These are phyloP conservation scores for Pulveroboletus ravenelii DNA, from an alignment of 768 basidiomycete species.

Conservation along the genomic window DNA sequence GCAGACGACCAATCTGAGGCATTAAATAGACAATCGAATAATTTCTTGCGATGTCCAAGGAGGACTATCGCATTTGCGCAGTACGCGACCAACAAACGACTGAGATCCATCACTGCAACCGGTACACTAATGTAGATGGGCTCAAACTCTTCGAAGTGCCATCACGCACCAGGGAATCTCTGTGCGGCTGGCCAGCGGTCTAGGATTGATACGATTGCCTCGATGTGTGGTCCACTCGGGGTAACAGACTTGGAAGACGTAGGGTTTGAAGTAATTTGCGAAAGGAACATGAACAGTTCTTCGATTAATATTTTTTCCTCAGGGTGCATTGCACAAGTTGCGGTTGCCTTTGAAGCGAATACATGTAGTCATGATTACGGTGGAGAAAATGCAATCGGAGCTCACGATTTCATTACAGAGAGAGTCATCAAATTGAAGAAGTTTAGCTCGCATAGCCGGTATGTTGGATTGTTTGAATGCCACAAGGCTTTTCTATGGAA, in stretches of 20 bases:
- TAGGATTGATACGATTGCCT: conserved; percentile 58
- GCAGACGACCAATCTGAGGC: conserved; percentile 58
- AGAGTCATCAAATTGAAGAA: conserved; percentile 68
- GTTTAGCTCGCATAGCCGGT: conserved; percentile 71
- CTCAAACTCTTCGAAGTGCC: not conserved
- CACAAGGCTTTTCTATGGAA: conserved; percentile 52
- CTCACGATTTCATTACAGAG: conserved; percentile 67
- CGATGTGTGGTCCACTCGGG: conserved; percentile 48
- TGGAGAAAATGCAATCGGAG: not conserved
- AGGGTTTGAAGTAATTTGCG: conserved; percentile 40
- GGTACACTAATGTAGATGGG: not conserved
- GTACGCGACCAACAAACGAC: conserved; percentile 68
- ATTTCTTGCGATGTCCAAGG: conserved; percentile 41
- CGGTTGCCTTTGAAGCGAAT: conserved; percentile 50
- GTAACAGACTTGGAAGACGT: conserved; percentile 26
- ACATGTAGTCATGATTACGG: not conserved
- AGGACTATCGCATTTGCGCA: conserved; percentile 49
- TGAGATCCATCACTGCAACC: conserved; percentile 74
- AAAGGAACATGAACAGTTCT: conserved; percentile 59
- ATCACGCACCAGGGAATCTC: conserved; percentile 60
- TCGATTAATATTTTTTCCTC: conserved; percentile 56
- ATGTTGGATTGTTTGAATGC: conserved; percentile 86
- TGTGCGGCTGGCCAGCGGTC: conserved; percentile 71
- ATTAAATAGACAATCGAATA: conserved; percentile 59
- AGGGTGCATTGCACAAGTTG: conserved; percentile 64